Conservation (phyloP, 768 basidiomycete genomes). For the Kwoniella bestiolae region DNA sequence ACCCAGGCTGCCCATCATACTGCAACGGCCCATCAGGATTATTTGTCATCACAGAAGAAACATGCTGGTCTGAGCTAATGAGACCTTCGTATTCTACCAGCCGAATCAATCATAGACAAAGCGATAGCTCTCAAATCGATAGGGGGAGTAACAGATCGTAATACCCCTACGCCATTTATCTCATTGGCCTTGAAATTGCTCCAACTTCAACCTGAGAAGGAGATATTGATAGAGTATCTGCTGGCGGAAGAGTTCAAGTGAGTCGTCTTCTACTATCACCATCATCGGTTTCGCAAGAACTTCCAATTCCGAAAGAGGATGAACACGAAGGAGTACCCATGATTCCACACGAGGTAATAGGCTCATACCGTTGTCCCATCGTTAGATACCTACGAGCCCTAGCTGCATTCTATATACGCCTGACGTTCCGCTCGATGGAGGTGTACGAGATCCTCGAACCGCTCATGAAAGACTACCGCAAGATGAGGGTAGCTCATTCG, state of each 20-base stretch:
- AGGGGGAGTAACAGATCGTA: conserved; percentile 90
- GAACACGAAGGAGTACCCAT: too few relatives aligned
- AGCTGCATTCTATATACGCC: conserved; percentile 89
- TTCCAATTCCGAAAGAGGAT: too few relatives aligned
- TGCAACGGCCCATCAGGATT: too few relatives aligned
- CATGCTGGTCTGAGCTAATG: neutral
- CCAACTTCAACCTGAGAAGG: conserved; percentile 96
- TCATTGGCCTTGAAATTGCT: conserved; percentile 90
- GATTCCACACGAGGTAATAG: too few relatives aligned
- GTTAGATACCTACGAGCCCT: conserved; percentile 88
- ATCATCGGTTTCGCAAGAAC: too few relatives aligned
- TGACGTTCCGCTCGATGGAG: conserved; percentile 88
- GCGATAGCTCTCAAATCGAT: conserved; percentile 79
- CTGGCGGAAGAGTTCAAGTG: conserved; percentile 98
- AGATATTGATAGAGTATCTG: conserved; percentile 92
- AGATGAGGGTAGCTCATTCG: conserved; percentile 78
- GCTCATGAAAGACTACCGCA: conserved; percentile 88
- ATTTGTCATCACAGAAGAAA: too few relatives aligned
- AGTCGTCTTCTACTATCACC: too few relatives aligned
- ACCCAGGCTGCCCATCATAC: conserved; percentile 16
- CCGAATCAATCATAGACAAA: conserved; percentile 91
- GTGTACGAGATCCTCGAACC: conserved; percentile 94
- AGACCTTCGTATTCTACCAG: conserved; percentile 59
- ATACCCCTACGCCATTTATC: conserved; percentile 90
- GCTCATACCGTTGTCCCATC: conserved; percentile 2